Percentiles rank a stretch among this genome's conserved stretches.
These are phyloP conservation scores for Mycena rosella DNA, from an alignment of 768 basidiomycete species.

Conservation along the genomic window DNA sequence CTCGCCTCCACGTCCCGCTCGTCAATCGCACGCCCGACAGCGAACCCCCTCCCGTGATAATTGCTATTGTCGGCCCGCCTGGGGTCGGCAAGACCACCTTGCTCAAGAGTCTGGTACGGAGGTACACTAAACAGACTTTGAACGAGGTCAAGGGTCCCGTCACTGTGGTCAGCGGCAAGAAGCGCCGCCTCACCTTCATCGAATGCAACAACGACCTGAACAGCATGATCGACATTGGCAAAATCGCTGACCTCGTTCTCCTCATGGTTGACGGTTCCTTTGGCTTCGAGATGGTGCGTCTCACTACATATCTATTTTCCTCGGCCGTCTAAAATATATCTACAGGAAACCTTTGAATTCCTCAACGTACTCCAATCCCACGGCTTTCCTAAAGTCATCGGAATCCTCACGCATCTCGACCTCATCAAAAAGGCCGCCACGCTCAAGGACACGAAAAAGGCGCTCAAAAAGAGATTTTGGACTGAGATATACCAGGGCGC, in stretches of 20 bases:
- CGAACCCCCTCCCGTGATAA: slow-evolving; percentile 91
- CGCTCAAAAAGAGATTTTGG: slow-evolving; percentile 98
- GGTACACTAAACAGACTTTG: slow-evolving; percentile 95
- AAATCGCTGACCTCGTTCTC: slow-evolving; percentile 95
- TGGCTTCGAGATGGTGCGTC: slow-evolving; percentile 96
- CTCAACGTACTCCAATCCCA: slow-evolving; percentile 97
- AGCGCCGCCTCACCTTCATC: slow-evolving; percentile 92
- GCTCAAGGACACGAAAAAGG: slow-evolving; percentile 91
- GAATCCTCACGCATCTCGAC: slow-evolving; percentile 95
- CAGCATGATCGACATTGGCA: slow-evolving; percentile 98
- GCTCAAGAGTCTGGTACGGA: slow-evolving; percentile 88
- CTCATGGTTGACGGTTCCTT: slow-evolving; percentile 99
- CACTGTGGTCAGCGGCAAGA: slow-evolving; percentile 95
- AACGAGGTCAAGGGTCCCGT: slow-evolving; percentile 93
- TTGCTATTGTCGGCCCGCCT: slow-evolving; percentile 95
- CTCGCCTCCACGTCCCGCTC: slow-evolving; percentile 94
- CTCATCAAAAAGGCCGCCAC: slow-evolving; percentile 93
- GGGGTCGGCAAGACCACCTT: slow-evolving; percentile 98
- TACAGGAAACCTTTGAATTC: slow-evolving; percentile 96
- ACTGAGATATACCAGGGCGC: slow-evolving; percentile 99
- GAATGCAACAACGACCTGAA: slow-evolving; percentile 98
- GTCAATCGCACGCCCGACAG: slow-evolving; percentile 95
- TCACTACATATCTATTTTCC: background rate
- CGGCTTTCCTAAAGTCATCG: slow-evolving; percentile 98
- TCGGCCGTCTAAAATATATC: background rate